Base-by-base conservation (phyloP, 2,329 filamentous ascomycete genomes). In the Lizonia empirigonia region DNA sequence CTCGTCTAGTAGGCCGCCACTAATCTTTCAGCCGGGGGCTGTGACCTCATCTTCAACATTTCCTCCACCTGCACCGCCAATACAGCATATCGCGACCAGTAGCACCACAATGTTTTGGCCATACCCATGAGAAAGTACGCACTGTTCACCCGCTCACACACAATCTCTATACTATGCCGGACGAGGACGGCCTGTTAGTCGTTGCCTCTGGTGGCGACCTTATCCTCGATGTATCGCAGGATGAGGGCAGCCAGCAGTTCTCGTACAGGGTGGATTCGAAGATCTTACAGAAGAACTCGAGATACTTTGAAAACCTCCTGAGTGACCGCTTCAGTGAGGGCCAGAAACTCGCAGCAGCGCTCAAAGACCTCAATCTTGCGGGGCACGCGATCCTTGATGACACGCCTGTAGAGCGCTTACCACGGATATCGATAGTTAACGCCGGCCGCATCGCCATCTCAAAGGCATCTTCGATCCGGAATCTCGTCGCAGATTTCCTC, bases 401-500 rank as follows among this genome's bases (percentile, higher is more conserved):
- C 35, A 78, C 80, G 2, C 76, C 78, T 8, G 61, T 74, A 7
- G 58, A 69, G 1, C 78, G 83, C 24, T 77, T 91, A n/a, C 88
- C 88, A 2, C 77, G 79, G 67, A 78, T 91, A 45, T 62, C 74
- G 34, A 86, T 91, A 62, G 75, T 80, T 2, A 85, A 91, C 62
- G 82, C 90, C 24, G 88, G 90, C 53, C 82, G 85, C 53, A 86
- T 86, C 18, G 88, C 86, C 7, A 85, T 85, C 12, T 88, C 86
- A 4, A 76, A 74, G 40, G 80, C 79, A 26, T 79, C 82, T 9
- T 79, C 81, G 7, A 81, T 88, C 26, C 85, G 87, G 58, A 75
- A 76, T 6, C 78, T 83, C n/a, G 83, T 89, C 58, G 80, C 80
- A 39, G 88, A 90, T 66, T 83, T 91, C 60, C 74, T 91, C 19